Evolutionary conservation across 2,329 filamentous ascomycete genomes (phyloP).

Genomic region (Cladosporium austrohemisphaericum): DNA sequence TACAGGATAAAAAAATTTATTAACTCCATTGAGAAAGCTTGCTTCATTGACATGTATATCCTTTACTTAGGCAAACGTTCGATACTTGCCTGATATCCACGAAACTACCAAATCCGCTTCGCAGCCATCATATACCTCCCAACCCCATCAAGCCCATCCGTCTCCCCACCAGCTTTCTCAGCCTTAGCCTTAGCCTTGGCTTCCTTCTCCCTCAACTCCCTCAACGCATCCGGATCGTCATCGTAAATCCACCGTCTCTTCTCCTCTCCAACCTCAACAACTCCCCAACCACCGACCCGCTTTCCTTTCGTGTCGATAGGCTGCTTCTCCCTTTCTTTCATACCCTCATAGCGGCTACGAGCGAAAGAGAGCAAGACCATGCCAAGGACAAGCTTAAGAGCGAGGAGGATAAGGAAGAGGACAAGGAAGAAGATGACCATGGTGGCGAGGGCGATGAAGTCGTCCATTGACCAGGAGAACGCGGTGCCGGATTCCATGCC

Average conservation of each 20-base stretch:
- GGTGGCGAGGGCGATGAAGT: slow-evolving; percentile 70
- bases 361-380: slow-evolving; percentile 81
- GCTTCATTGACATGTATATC: too few relatives aligned
- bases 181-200: slow-evolving; percentile 55
- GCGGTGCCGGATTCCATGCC: slow-evolving; percentile 34
- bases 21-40: too few relatives aligned
- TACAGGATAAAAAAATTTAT: too few relatives aligned
- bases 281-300: slow-evolving; percentile 75
- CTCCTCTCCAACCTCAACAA: slow-evolving; percentile 85
- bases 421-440: slow-evolving; percentile 84
- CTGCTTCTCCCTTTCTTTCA: slow-evolving; percentile 65
- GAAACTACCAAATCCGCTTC: slow-evolving; percentile 83
- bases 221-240: slow-evolving; percentile 71
- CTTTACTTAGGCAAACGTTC: too few relatives aligned
- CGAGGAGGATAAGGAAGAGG: slow-evolving; percentile 77
- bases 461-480: slow-evolving; percentile 61
- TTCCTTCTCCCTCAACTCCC: slow-evolving; percentile 56
- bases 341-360: slow-evolving; percentile 71
- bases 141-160: slow-evolving; percentile 60
- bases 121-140: slow-evolving; percentile 90
- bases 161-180: slow-evolving; percentile 42
- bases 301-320: slow-evolving; percentile 62
- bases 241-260: slow-evolving; percentile 80
- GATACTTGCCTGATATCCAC: too few relatives aligned
- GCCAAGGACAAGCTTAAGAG: slow-evolving; percentile 71